A percentile compares a stretch with the other conserved stretches of the same genome.
phyloP scores from a whole-genome alignment of 345 rosid species.

The Ceriops zippeliana region DNA sequence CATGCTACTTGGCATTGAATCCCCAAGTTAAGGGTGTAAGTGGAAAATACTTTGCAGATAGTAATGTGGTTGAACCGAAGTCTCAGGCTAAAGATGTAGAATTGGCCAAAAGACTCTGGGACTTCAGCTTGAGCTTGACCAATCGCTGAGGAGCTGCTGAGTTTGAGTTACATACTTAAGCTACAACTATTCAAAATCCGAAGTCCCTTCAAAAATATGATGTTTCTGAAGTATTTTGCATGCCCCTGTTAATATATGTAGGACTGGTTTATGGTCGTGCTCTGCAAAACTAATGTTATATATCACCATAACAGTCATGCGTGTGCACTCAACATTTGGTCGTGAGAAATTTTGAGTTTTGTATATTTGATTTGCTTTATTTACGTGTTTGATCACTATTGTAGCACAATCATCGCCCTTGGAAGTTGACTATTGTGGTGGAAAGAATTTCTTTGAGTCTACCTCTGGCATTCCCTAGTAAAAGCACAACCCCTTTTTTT shows the following conservation, averaged over 20 bases:
- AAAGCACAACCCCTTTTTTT: no score
- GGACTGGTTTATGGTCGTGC: no score
- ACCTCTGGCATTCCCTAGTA: no score
- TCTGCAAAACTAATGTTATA: no score
- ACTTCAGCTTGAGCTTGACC: slow-evolving; percentile 53
- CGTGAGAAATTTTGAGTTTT: no score
- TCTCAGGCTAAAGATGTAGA: slow-evolving; percentile 43
- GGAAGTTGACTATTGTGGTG: no score
- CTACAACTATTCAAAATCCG: neutral
- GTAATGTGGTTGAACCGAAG: slow-evolving; percentile 43
- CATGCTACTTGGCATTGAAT: slow-evolving; percentile 72
- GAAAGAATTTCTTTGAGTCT: no score
- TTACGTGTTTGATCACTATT: no score
- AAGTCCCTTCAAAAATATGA: neutral
- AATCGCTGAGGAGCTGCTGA: slow-evolving; percentile 4
- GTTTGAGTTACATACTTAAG: neutral
- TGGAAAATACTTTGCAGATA: slow-evolving; percentile 58
- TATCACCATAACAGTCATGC: no score
- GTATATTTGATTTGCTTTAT: no score
- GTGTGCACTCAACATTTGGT: no score
- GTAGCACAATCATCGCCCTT: no score
- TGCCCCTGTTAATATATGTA: neutral
- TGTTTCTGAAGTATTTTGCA: neutral
- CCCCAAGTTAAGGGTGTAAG: slow-evolving; percentile 61
- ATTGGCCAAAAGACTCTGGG: slow-evolving; percentile 61